These are phyloP conservation scores for Phytophthora constricta DNA, from an alignment of 352 stramenopile genomes.

Conservation along the genomic window DNA sequence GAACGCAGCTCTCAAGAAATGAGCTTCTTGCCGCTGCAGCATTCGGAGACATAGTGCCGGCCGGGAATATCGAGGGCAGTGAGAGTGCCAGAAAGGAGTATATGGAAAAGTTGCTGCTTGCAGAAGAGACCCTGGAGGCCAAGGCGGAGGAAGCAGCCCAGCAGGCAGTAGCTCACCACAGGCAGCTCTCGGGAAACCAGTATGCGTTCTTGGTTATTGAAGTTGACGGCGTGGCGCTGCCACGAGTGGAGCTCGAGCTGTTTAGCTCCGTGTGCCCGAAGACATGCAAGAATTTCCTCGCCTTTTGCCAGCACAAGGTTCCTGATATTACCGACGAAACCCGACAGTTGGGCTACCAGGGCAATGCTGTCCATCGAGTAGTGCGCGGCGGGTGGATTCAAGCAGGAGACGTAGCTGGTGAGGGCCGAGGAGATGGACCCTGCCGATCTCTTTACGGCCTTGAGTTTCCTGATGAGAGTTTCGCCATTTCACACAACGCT, in stretches of 20 bases:
- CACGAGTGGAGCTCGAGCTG: conserved; percentile 74
- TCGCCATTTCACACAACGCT: conserved; percentile 67
- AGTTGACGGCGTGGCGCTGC: conserved; percentile 63
- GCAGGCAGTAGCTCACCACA: conserved; percentile 49
- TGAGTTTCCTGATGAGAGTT: conserved; percentile 79
- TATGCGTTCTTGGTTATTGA: conserved; percentile 71
- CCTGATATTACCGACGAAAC: conserved; percentile 49
- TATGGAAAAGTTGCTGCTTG: conserved; percentile 42
- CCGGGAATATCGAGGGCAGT: conserved; percentile 15
- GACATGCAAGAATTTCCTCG: conserved; percentile 80
- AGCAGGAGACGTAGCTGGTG: conserved; percentile 59
- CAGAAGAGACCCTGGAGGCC: conserved; percentile 58
- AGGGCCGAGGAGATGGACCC: conserved; percentile 54
- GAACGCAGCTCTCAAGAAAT: conserved; percentile 54
- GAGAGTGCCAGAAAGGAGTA: conserved; percentile 23
- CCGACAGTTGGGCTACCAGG: conserved; percentile 55
- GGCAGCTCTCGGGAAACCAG: conserved; percentile 57
- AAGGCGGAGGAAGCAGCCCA: conserved; percentile 52
- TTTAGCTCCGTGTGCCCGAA: conserved; percentile 64
- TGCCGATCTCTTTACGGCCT: conserved; percentile 65
- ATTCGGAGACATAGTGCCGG: conserved; percentile 37
- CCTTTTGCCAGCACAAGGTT: conserved; percentile 66
- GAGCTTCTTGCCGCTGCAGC: conserved; percentile 65
- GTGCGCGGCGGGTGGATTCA: conserved; percentile 80
- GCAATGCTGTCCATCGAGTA: conserved; percentile 67